Evolutionary conservation across 2,329 filamentous ascomycete species (phyloP), one percentile per base, ranked within the genome.

Genomic region (Fusarium camptoceras): DNA sequence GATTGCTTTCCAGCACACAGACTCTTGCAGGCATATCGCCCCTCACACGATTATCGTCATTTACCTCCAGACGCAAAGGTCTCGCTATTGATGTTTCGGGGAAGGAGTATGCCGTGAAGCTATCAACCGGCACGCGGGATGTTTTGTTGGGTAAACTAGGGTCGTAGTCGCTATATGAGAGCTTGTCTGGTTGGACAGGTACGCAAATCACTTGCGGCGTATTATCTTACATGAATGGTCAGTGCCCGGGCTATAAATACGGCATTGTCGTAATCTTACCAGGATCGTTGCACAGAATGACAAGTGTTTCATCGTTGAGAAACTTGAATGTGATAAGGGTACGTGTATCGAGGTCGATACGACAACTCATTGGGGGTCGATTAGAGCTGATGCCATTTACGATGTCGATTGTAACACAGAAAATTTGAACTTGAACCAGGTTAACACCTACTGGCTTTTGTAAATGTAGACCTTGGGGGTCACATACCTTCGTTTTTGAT

Each of bases 301-400:
- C 82, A 3, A 94, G 76, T 0, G 81, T 83, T 15, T 84, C 78
- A 58, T 91, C 87, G 72, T 91, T 85, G 44, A 92, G 84, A 73
- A 94, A 93, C 75, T 91, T 90, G 16, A 91, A 78, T 75, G 94
- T 90, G 22, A 88, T 77, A 18, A 90, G 79, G n/a, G 77, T 80
- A 14, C 80, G 80, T 8, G 79, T 74, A 1, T 78, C 80, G 3
- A 88, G 77, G 31, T 78, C 78, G 11, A 89, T 66, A 25, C 77
- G 75, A 37, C 82, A 81, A 6, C 79, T 78, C n/a, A 77, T 76
- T 3, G 81, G 81, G 2, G 78, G 72, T 5, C 80, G 73, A 37
- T 78, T 77, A 57, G 82, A 82, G 71, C 87, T 92, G 60, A 91
- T 87, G 41, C 88, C 88, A 54, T 89, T 89, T 59, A 84, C 78